phyloP scores from a whole-genome alignment of 306 rosid species.

The Begonia loranthoides region DNA sequence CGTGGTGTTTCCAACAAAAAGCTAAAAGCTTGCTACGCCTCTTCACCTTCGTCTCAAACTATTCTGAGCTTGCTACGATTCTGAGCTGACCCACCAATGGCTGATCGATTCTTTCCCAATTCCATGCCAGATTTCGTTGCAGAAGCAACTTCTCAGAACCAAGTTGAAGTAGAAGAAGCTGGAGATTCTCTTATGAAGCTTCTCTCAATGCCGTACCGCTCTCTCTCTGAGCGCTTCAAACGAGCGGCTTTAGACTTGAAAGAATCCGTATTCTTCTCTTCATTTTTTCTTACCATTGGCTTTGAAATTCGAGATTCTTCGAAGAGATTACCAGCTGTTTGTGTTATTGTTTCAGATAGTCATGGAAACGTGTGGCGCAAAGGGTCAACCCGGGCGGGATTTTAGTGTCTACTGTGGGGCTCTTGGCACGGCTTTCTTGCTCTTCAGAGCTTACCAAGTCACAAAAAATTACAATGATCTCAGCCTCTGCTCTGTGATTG shows the following conservation, averaged over 20 bases:
- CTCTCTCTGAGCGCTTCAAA: slow-evolving; percentile 47
- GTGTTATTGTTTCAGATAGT: slow-evolving; percentile 40
- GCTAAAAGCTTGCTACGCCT: no score
- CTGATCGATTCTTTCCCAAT: slow-evolving; percentile 52
- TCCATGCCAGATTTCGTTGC: slow-evolving; percentile 43
- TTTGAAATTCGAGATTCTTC: not conserved
- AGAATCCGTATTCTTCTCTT: slow-evolving; percentile 34
- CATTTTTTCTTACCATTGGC: not conserved
- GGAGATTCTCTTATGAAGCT: slow-evolving; percentile 37
- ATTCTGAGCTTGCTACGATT: no score
- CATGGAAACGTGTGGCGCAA: slow-evolving; percentile 39
- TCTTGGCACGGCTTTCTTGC: slow-evolving; percentile 64
- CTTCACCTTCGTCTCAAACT: not conserved
- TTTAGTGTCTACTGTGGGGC: slow-evolving; percentile 53
- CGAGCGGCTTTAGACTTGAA: slow-evolving; percentile 71
- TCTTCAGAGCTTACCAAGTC: slow-evolving; percentile 39
- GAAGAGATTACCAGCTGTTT: slow-evolving; percentile 15
- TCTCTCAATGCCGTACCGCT: slow-evolving; percentile 40
- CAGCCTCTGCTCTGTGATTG: slow-evolving; percentile 41
- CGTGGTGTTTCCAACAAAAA: no score
- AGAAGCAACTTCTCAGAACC: slow-evolving; percentile 27
- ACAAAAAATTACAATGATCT: slow-evolving; percentile 36
- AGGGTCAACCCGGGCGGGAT: slow-evolving; percentile 32
- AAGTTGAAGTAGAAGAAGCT: slow-evolving; percentile 18
- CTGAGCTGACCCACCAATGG: slow-evolving; percentile 20